These are phyloP conservation scores for Mycena albidolilacea DNA, from an alignment of 768 basidiomycete species.

Conservation along the genomic window DNA sequence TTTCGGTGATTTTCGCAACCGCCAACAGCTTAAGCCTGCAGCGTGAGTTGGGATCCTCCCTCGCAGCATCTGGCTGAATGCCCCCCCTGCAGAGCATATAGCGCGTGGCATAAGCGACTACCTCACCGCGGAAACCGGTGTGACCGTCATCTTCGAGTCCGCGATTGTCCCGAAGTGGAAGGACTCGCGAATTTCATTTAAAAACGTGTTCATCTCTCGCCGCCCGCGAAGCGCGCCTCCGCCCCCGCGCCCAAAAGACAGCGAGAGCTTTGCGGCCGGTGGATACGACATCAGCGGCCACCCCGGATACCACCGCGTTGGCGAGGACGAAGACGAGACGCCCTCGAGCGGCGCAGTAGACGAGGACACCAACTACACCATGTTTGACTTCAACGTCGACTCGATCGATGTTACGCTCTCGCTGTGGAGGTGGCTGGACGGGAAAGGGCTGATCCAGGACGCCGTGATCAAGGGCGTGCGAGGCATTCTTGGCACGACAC, in stretches of 20 bases:
- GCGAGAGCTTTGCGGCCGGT: conserved; percentile 59
- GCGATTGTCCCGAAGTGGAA: conserved; percentile 99
- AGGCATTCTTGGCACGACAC: conserved; percentile 84
- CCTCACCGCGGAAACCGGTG: conserved; percentile 92
- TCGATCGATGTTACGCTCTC: conserved; percentile 96
- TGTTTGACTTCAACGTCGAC: conserved; percentile 95
- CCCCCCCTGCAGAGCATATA: conserved; percentile 72
- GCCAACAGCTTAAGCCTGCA: conserved; percentile 90
- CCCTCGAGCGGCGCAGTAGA: conserved; percentile 48
- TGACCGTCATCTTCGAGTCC: conserved; percentile 96
- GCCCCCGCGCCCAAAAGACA: conserved; percentile 39
- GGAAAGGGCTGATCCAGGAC: conserved; percentile 92
- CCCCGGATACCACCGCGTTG: conserved; percentile 74
- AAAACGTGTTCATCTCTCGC: conserved; percentile 95
- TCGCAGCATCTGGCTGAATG: neutral
- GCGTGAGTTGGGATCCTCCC: conserved; percentile 60
- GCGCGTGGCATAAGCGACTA: conserved; percentile 93
- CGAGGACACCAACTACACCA: conserved; percentile 83
- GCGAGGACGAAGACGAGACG: conserved; percentile 71
- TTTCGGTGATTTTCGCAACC: conserved; percentile 92
- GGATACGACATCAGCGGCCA: conserved; percentile 87
- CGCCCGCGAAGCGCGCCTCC: conserved; percentile 61
- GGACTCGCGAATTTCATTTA: conserved; percentile 95
- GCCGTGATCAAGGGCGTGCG: conserved; percentile 95
- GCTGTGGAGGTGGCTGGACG: conserved; percentile 93